These are phyloP conservation scores for Vitis rupestris DNA, from an alignment of 164 flowering plant species.

Conservation along the genomic window DNA sequence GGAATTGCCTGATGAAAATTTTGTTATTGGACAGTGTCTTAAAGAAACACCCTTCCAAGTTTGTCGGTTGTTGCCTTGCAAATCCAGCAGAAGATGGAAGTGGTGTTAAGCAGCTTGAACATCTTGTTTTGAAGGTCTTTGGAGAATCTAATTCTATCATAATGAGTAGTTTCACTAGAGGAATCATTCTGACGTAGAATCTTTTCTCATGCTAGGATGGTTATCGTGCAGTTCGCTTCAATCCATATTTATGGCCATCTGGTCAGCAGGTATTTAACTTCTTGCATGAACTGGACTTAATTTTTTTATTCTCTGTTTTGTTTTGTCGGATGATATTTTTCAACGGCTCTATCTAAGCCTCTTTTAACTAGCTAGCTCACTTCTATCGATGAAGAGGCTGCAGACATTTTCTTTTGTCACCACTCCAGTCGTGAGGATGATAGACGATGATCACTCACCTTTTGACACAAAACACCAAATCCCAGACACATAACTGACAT, in stretches of 20 bases:
- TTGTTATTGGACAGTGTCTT: constrained; percentile 48
- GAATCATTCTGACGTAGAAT: constrained; percentile 7
- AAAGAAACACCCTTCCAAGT: constrained; percentile 77
- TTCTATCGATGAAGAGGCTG: neutral
- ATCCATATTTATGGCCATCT: constrained; percentile 90
- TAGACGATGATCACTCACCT: too few species aligned
- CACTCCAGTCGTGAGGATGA: too few species aligned
- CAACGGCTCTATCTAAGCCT: neutral
- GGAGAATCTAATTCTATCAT: neutral
- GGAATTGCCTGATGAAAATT: neutral
- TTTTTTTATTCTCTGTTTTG: neutral
- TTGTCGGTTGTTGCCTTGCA: constrained; percentile 93
- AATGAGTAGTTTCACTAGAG: neutral
- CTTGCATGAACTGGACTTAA: neutral
- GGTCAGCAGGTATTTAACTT: constrained; percentile 59
- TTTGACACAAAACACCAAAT: too few species aligned
- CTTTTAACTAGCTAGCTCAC: neutral
- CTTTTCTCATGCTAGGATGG: constrained; percentile 60
- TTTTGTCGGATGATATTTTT: neutral
- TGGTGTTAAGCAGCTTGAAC: constrained; percentile 69
- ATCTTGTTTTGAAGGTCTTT: constrained; percentile 67
- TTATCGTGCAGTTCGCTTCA: constrained; percentile 87
- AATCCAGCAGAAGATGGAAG: constrained; percentile 93
- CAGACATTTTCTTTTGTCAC: too few species aligned
- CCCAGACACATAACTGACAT: too few species aligned